Base-by-base conservation (phyloP, 331 rosid genomes). In the Stylosanthes scabra region DNA sequence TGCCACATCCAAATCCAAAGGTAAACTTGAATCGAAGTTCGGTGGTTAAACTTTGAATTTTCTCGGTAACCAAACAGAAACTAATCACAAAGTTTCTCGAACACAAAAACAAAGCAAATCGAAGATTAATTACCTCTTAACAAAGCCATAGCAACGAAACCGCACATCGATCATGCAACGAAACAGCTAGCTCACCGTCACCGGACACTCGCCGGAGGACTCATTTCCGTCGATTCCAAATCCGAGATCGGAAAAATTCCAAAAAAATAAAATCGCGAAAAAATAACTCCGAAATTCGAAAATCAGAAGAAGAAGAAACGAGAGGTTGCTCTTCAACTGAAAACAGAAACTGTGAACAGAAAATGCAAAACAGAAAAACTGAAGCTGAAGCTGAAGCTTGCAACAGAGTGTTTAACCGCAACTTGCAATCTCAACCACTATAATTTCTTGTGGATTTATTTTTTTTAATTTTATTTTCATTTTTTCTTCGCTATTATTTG, bases 391-490 rank as follows among this genome's bases (percentile, higher is more conserved):
- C 54, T 49, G 49, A 44, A 47, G 58, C 58, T 51, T 51, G 40
- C 71, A 7, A 57, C 68, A 49, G 66, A 69, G 74, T 62, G 86
- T 58, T 65, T 52, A 7, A 15, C 79, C 49, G 71, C 75, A 50
- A 51, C 79, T 82, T 86, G 85, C 81, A 87, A 84, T 90, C 92
- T 89, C 91, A 90, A 93, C 98, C 98, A 93, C 97, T 72, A 93
- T 14, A 64, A 82, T 86, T 93, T 87, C 77, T 74, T 50, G 70
- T 61, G 83, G 80, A 51, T 82, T 87, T 49, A 49, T 49, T 84
- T 29, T 42, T 34, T 37, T 74, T 75, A n/a, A 4, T 51, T 52
- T n/a, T 15, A n/a, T 52, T 52, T 49, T 6, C 54, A 4, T 47
- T 55, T n/a, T 46, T 20, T 13, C 15, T 8, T 12, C 49, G 4